Percentiles rank a stretch among this genome's conserved stretches.
phyloP scores from a whole-genome alignment of 2,329 filamentous ascomycete species.

The Microdochium paspali region DNA sequence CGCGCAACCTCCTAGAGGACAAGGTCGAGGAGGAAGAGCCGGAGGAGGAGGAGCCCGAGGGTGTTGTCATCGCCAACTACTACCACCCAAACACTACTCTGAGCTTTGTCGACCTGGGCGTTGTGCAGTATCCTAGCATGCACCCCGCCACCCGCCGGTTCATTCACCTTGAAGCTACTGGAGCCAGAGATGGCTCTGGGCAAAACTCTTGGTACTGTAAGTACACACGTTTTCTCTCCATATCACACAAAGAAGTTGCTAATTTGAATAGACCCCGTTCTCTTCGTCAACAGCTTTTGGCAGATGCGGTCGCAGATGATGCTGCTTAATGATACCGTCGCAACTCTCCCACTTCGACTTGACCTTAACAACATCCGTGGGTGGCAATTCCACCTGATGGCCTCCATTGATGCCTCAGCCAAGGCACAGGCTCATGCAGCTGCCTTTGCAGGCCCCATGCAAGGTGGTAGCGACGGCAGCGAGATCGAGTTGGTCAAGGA shows the following conservation, averaged over 20 bases:
- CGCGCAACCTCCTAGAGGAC: slow-evolving; percentile 70
- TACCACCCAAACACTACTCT: slow-evolving; percentile 94
- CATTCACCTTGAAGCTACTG: slow-evolving; percentile 68
- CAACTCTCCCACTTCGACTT: slow-evolving; percentile 71
- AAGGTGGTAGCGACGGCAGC: slow-evolving; percentile 76
- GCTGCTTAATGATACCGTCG: slow-evolving; percentile 82
- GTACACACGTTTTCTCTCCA: slow-evolving; percentile 10
- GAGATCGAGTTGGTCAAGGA: slow-evolving; percentile 98
- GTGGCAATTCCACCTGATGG: slow-evolving; percentile 85
- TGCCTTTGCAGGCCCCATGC: slow-evolving; percentile 60
- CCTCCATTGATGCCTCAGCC: slow-evolving; percentile 77
- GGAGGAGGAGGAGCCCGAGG: slow-evolving; percentile 42
- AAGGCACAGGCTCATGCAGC: slow-evolving; percentile 75
- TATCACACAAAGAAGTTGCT: slow-evolving; percentile 7
- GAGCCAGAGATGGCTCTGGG: slow-evolving; percentile 73
- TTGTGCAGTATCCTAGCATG: slow-evolving; percentile 55
- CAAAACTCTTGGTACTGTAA: slow-evolving; percentile 83
- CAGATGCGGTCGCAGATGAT: slow-evolving; percentile 88
- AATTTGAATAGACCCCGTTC: slow-evolving; percentile 56
- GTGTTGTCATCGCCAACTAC: slow-evolving; percentile 70
- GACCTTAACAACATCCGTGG: slow-evolving; percentile 71
- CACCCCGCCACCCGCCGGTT: slow-evolving; percentile 70
- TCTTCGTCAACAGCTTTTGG: slow-evolving; percentile 97
- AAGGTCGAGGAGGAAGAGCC: slow-evolving; percentile 36
- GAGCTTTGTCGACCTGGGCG: slow-evolving; percentile 71